These are phyloP conservation scores for Tolypocladium capitatum DNA, from an alignment of 2,329 filamentous ascomycete species.

Conservation along the genomic window DNA sequence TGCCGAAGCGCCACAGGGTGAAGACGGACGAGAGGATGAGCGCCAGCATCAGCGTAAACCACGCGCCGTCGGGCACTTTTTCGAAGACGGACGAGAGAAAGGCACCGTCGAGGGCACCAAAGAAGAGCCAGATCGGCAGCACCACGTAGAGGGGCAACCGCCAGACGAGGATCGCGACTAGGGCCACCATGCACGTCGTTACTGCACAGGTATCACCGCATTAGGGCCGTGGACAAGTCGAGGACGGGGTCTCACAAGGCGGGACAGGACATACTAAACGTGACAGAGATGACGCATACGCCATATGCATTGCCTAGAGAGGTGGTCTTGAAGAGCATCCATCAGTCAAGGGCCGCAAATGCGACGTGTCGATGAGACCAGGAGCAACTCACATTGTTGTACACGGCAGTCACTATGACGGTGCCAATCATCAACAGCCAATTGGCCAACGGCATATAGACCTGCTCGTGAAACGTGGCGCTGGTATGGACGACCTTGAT, in stretches of 20 bases:
- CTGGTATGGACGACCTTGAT: slow-evolving; percentile 63
- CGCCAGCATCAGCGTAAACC: neutral
- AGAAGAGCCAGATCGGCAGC: neutral
- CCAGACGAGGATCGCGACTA: neutral
- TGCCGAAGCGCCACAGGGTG: neutral
- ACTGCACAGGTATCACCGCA: no score
- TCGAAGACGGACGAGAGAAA: neutral
- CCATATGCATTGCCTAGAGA: neutral
- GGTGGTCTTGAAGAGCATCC: neutral
- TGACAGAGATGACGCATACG: neutral
- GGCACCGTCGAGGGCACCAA: neutral
- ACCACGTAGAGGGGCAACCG: neutral
- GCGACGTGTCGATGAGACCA: no score
- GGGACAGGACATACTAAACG: neutral
- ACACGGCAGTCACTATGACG: slow-evolving; percentile 60
- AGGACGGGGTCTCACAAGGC: no score
- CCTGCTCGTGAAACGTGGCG: slow-evolving; percentile 55
- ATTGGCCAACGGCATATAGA: slow-evolving; percentile 65
- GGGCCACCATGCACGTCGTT: neutral
- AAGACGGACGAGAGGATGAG: neutral
- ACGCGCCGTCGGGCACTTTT: neutral
- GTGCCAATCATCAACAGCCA: slow-evolving; percentile 67
- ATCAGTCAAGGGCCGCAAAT: neutral
- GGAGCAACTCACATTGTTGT: slow-evolving; percentile 37
- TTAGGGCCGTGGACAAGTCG: no score